These are phyloP conservation scores for Globisporangium yorkense DNA, from an alignment of 352 stramenopile genomes.

Conservation along the genomic window DNA sequence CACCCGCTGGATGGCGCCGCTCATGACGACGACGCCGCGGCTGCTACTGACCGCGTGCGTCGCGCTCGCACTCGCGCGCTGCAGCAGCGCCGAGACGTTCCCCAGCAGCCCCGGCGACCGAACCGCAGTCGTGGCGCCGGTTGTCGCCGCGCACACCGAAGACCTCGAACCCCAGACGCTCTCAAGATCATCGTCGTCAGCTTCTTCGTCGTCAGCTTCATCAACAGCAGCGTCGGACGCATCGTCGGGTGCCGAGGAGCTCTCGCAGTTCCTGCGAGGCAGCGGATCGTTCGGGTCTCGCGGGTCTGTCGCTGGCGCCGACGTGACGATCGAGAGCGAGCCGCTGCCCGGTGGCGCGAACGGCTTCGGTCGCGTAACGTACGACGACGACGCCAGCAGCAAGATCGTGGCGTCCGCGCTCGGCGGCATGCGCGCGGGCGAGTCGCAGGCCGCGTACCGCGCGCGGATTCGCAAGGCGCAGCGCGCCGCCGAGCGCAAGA, in stretches of 20 bases:
- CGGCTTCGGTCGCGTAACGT: conserved; percentile 29
- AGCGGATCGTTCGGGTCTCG: background rate
- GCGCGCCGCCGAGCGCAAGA: conserved; percentile 15
- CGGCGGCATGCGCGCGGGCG: conserved; percentile 2
- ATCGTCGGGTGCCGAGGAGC: background rate
- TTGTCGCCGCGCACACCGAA: conserved; percentile 5
- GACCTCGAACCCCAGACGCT: background rate
- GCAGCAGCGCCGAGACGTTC: conserved; percentile 2
- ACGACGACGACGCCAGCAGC: conserved; percentile 13
- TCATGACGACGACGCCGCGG: background rate
- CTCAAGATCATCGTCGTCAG: background rate
- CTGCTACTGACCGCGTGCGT: conserved; percentile 1
- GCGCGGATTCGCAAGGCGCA: conserved; percentile 9
- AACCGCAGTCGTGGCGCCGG: conserved; percentile 1
- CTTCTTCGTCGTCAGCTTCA: background rate
- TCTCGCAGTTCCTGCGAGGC: background rate
- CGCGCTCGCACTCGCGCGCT: background rate
- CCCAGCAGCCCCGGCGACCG: conserved; percentile 3
- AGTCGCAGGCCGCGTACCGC: conserved; percentile 16
- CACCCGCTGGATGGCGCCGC: background rate
- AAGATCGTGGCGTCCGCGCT: conserved; percentile 4
- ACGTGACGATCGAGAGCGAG: background rate
- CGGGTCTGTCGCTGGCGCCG: background rate
- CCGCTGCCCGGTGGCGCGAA: conserved; percentile 20
- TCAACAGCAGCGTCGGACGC: background rate